Percentiles rank a stretch among this genome's conserved stretches.
phyloP scores from a whole-genome alignment of 768 basidiomycete genomes.

The Exidia glandulosa region DNA sequence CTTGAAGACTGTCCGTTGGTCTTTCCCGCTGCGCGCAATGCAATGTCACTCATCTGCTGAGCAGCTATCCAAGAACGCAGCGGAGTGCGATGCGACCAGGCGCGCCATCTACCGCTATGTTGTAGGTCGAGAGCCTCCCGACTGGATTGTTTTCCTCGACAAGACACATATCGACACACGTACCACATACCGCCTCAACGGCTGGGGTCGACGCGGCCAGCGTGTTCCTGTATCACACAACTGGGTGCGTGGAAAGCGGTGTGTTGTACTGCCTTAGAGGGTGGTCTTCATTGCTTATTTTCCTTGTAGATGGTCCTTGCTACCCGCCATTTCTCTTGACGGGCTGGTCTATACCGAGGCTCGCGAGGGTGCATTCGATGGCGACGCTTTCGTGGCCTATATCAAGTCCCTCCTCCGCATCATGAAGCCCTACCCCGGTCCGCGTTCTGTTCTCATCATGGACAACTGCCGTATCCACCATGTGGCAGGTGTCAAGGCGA shows the following conservation, averaged over 20 bases:
- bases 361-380: constrained; percentile 15
- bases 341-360: constrained; percentile 13
- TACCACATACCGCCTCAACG: background rate
- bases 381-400: constrained; percentile 12
- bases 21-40: too few relatives aligned
- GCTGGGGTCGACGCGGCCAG: background rate
- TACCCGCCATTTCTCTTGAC: constrained; percentile 11
- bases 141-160: background rate
- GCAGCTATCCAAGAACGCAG: background rate
- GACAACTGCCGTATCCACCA: constrained; percentile 17
- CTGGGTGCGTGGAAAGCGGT: background rate
- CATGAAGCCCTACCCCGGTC: constrained; percentile 10
- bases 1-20: background rate
- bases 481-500: constrained; percentile 6
- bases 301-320: constrained; percentile 11
- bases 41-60: background rate
- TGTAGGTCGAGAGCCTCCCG: background rate
- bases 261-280: background rate
- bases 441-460: constrained; percentile 16
- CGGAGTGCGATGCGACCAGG: background rate
- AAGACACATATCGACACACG: background rate
- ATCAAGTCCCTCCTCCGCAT: constrained; percentile 5
- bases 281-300: background rate
- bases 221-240: background rate
- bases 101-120: background rate